Evolutionary conservation across 2,329 filamentous ascomycete species (phyloP), one percentile per base, ranked within the genome.

Genomic region (Thielaviopsis punctulata): DNA sequence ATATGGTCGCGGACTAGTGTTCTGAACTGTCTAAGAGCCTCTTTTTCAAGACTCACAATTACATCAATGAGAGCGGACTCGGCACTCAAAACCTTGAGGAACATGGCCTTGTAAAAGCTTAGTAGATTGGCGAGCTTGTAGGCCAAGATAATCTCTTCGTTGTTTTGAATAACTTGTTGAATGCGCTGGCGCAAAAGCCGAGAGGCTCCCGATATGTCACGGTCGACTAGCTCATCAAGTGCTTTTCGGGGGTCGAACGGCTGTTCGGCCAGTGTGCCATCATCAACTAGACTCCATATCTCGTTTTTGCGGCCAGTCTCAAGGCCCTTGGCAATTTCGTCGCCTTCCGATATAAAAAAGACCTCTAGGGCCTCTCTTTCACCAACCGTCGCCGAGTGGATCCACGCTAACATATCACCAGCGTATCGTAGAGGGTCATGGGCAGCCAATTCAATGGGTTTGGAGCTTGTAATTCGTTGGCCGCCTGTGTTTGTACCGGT

Each of bases 401-500:
- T 80, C 92, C 92, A 98, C 4, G 92, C 92, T 13, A 98, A 75
- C 89, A 98, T 98, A 62, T 98, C 92, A 51, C 92, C 88, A 2
- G 93, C 80, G 64, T 96, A 96, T 19, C 92, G 80, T 23, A 96
- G 68, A 1, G 87, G 82, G 61, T 98, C 92, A 63, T 96, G 90
- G 1, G 92, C 90, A 10, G 82, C 84, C 59, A 96, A 78, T 62
- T 98, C 90, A 57, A 98, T 98, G 0, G 92, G 90, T 62, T 96
- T 95, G 33, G 83, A 71, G 2, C 75, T 75, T 22, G 69, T 68
- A 56, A 84, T 77, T 45, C 75, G 72, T 23, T 72, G 71, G 0
- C 78, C 75, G 10, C 72, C 74, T 5, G 76, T 68, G 12, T 73
- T 70, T 1, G 71, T 75, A 36, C 90, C 90, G 0, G 88, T 95